Conservation (phyloP, 495 filamentous ascomycete genomes). For the Usnea hakonensis region DNA sequence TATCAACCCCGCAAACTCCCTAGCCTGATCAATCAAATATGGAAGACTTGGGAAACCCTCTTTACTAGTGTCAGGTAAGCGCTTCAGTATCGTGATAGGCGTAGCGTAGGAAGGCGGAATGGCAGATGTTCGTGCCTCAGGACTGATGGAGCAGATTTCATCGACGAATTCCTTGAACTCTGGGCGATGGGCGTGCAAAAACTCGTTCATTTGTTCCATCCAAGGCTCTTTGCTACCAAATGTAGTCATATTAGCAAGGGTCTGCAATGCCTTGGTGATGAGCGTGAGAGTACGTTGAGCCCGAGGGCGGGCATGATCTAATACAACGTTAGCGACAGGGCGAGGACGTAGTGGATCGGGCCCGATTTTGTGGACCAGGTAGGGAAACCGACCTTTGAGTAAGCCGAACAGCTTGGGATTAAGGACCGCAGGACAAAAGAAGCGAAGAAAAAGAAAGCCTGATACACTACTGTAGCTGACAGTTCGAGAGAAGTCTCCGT, state of each 20-base stretch:
- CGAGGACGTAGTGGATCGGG: neutral
- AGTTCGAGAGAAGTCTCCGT: conserved; percentile 90
- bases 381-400: conserved; percentile 53
- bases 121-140: conserved; percentile 52
- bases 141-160: conserved; percentile 71
- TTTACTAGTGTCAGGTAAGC: conserved; percentile 70
- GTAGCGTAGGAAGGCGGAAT: conserved; percentile 87
- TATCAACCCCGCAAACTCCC: conserved; percentile 81
- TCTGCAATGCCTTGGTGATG: conserved; percentile 93
- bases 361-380: neutral
- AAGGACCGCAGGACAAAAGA: conserved; percentile 92
- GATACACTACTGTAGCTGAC: conserved; percentile 94
- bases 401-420: conserved; percentile 96
- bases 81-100: conserved; percentile 80
- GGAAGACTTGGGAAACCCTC: conserved; percentile 94
- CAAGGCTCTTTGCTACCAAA: conserved; percentile 94
- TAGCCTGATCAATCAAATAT: conserved; percentile 85
- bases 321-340: conserved; percentile 14
- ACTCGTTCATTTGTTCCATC: conserved; percentile 98
- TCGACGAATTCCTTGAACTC: conserved; percentile 87
- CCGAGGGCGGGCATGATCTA: conserved; percentile 76
- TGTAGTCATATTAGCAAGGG: conserved; percentile 83
- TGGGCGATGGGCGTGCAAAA: conserved; percentile 40
- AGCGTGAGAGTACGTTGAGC: conserved; percentile 89
- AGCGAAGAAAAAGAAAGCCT: conserved; percentile 91